Base-by-base conservation (phyloP, 805 yeast species). In the Candida alai region DNA sequence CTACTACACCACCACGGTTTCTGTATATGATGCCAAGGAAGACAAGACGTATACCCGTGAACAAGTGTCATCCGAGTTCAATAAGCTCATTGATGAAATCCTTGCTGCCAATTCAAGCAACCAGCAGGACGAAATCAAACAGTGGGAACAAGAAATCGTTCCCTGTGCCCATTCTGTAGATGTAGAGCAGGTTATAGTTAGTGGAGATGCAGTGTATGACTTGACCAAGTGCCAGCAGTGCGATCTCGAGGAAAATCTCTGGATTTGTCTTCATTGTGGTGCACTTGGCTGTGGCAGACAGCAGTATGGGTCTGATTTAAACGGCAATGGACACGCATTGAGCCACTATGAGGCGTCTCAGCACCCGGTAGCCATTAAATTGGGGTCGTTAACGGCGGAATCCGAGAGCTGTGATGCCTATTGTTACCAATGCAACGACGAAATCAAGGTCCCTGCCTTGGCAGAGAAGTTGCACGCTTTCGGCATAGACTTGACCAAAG, bases 181-280 rank as follows among this genome's bases (percentile, higher is more conserved):
- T n/a, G 63, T 85, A 20, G 51, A 58, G 22, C 82, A 78, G 41
- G 18, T 31, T 23, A 81, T 77, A 41, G 17, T 30, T 24, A 35
- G 32, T 5, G n/a, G n/a, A n/a, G 37, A 32, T 5, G 32, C 24
- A 7, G 36, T n/a, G 17, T 49, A 30, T 3, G 65, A 72, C 21
- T 43, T 71, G 5, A 40, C 65, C 0, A 50, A 71, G 31, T 84
- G 94, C 55, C 42, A 47, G 3, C 55, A 54, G 8, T 84, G 95
- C 61, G 84, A 73, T 1, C 64, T 93, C 43, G 57, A 60, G 19
- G 84, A 80, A 44, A 93, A 93, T 53, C 60, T 93, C 30, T 93
- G 99, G 99, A 67, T 93, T 12, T 93, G 99, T 63, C 60, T 93
- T 29, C 74, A 74, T 31, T 93, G 98, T 70, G 98, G 98, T 2